Evolutionary conservation across 441 rosid species (phyloP), one percentile per base, ranked within the genome.

Genomic region (Cnidoscolus chayamansa): DNA sequence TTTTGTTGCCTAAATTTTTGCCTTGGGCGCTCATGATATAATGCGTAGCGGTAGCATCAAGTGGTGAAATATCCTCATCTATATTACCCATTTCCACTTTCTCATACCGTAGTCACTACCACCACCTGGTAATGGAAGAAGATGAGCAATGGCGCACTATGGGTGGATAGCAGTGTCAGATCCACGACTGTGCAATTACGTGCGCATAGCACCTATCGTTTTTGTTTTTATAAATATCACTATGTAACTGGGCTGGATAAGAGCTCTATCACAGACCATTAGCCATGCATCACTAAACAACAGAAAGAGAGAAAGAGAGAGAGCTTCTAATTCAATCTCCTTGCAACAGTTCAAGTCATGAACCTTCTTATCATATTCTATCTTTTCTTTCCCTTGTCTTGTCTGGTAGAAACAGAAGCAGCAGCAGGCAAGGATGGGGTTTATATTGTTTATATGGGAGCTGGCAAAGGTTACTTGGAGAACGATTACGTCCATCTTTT

Each of bases 401-500:
- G 48, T 64, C 10, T 48, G 25, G 59, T 17, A 30, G 63, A 59
- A 25, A 4, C 53, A 66, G 61, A 17, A 51, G 54, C 54, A 31
- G 50, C 62, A 5, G 64, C 10, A 32, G 47, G 35, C 9, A 73
- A 72, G 61, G 79, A 82, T 48, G 86, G 82, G 17, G 74, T 92
- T 75, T 88, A 88, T 77, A 86, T 88, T 16, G 93, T 92, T 56
- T 92, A 92, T 75, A 83, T 88, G 97, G 96, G 96, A 60, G 81
- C 90, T 20, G 84, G 67, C 49, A 81, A 79, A 65, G 89, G 78
- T 70, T 76, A 83, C 62, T 48, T 75, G 7, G 62, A 77, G 43
- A 74, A 78, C 4, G 61, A 78, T 43, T 82, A 72, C 20, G 77
- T 88, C 57, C 86, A 82, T 68, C 85, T 90, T 75, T 84, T 90